A percentile compares a stretch with the other conserved stretches of the same genome.
Evolutionary conservation across 139 green algal species (phyloP).

Genomic region (Parachlorella kessleri): DNA sequence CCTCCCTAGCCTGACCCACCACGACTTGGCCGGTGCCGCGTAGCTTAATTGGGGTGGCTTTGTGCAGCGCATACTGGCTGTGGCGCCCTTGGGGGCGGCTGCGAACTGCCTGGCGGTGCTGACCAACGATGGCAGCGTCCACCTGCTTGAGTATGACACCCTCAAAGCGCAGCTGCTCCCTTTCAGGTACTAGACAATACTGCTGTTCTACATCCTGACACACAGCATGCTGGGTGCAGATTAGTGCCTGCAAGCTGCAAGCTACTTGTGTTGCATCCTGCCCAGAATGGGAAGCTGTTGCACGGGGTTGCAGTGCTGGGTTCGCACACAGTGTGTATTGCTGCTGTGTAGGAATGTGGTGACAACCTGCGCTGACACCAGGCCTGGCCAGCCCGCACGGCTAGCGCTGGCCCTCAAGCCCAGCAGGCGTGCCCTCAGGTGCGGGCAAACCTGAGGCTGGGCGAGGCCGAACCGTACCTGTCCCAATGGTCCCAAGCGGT

Average conservation of each 20-base stretch:
- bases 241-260: too few relatives aligned
- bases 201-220: neutral
- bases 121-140: neutral
- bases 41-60: too few relatives aligned
- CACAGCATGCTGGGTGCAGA: too few relatives aligned
- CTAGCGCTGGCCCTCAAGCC: conserved; percentile 41
- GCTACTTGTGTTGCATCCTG: too few relatives aligned
- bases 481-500: neutral
- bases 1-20: too few relatives aligned
- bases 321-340: neutral
- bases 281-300: neutral
- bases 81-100: neutral
- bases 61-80: neutral
- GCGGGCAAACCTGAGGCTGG: neutral
- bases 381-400: neutral
- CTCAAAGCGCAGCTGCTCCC: neutral
- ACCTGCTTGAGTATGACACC: neutral
- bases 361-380: neutral
- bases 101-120: neutral
- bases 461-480: neutral
- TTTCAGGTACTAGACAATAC: neutral
- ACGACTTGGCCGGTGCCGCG: too few relatives aligned
- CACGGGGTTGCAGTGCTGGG: neutral
- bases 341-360: conserved; percentile 18
- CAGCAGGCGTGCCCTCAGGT: conserved; percentile 21